Percentiles rank a stretch among this genome's conserved stretches.
Conservation (phyloP, 176 grass and related monocot species). For the Oryza meridionalis region DNA sequence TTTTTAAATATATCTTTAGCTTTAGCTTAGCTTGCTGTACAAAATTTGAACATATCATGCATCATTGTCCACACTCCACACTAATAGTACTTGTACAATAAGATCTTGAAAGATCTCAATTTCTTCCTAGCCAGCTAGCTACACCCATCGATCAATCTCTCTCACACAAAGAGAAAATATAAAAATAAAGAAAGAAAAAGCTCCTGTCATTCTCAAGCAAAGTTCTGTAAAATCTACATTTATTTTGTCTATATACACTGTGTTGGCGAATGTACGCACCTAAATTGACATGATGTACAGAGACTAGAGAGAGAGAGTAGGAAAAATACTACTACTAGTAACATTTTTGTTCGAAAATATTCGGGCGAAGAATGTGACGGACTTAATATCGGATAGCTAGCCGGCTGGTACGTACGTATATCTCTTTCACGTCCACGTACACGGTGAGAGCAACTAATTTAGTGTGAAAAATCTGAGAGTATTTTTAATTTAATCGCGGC, state of each 20-base stretch:
- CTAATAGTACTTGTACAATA: not conserved
- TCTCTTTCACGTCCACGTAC: slow-evolving; percentile 11
- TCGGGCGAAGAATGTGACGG: not conserved
- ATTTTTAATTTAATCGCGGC: not conserved
- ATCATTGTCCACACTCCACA: too few species aligned
- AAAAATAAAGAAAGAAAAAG: not conserved
- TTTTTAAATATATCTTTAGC: too few species aligned
- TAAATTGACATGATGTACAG: too few species aligned
- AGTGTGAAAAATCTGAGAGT: not conserved
- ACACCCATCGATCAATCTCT: not conserved
- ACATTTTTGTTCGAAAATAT: not conserved
- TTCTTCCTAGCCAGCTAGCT: too few species aligned
- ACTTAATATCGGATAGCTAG: not conserved
- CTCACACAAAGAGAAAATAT: not conserved
- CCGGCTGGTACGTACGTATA: not conserved
- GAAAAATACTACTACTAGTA: not conserved
- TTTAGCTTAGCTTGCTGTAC: not conserved
- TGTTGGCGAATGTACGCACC: not conserved
- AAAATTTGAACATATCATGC: not conserved
- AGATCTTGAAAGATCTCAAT: not conserved
- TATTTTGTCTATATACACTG: not conserved
- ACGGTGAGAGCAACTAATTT: slow-evolving; percentile 8
- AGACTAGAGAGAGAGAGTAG: too few species aligned
- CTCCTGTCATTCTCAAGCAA: not conserved
- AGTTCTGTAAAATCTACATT: not conserved